Percentiles rank a stretch among this genome's conserved stretches.
Conservation (phyloP, 352 stramenopile species). For the Pythium monospermum region DNA sequence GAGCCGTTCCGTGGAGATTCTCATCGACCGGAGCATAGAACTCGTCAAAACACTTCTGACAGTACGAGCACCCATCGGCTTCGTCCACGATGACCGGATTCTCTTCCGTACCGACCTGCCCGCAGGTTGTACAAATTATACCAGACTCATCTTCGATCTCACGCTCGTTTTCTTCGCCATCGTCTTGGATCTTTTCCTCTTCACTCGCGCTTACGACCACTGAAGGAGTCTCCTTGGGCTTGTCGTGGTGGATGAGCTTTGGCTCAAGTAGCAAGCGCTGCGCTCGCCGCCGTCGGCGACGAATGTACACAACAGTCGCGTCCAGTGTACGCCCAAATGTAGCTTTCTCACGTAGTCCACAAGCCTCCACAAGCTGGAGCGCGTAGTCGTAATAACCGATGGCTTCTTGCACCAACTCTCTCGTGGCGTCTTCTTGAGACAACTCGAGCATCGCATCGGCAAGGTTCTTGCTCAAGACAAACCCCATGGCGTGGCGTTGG, state of each 20-base stretch:
- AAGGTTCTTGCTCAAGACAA: conserved; percentile 67
- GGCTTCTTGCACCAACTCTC: conserved; percentile 3
- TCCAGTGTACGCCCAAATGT: conserved; percentile 7
- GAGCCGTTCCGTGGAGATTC: too few relatives aligned
- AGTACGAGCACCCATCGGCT: conserved; percentile 66
- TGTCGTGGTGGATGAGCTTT: not conserved
- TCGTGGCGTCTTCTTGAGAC: not conserved
- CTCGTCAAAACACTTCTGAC: conserved; percentile 52
- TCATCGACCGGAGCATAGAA: conserved; percentile 42
- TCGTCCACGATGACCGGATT: conserved; percentile 47
- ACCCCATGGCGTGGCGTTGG: conserved; percentile 50
- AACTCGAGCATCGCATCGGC: conserved; percentile 32
- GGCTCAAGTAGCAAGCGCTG: conserved; percentile 1
- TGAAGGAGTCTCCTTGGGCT: not conserved
- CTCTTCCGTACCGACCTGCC: not conserved
- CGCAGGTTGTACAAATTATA: conserved; percentile 49
- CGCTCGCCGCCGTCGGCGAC: conserved; percentile 11
- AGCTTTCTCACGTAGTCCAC: conserved; percentile 4
- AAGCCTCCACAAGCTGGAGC: conserved; percentile 13
- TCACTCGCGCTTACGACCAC: conserved; percentile 2
- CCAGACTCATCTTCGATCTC: not conserved
- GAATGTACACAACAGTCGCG: conserved; percentile 14
- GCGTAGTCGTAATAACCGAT: conserved; percentile 23
- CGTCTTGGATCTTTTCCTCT: conserved; percentile 17
- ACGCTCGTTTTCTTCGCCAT: not conserved